Base-by-base conservation (phyloP, 768 basidiomycete genomes). In the Phylloporus scabripes region DNA sequence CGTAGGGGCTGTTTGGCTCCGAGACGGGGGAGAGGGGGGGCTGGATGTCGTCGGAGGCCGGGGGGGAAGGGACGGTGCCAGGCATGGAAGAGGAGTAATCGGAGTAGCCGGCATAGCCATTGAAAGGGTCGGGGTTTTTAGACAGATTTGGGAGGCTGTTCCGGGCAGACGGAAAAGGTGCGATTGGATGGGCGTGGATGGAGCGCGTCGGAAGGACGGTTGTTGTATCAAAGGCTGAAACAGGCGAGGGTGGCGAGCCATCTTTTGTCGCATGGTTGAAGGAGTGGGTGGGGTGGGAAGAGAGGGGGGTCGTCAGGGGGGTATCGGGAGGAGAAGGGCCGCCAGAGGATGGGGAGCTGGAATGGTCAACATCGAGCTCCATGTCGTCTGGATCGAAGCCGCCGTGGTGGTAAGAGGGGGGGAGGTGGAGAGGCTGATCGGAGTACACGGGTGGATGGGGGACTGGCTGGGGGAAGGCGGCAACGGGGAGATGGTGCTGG, bases 301-400 rank as follows among this genome's bases (percentile, higher is more conserved):
- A 64, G 15, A 72, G 63, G 15, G 75, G 75, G 1, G 73, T 72
- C 21, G 72, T 65, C 23, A 75, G 62, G 23, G 74, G 73, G 0
- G 75, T 75, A 45, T 75, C 73, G 24, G 72, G 73, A 10, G 73
- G 74, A 4, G 74, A 37, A 11, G 65, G 57, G 1, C 42, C 63
- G 3, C 53, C 51, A 0, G 79, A 76, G 0, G 78, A 76, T n/a
- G 76, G 72, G 6, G 79, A 73, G 1, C 78, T 78, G 46, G 76
- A 70, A 4, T 81, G 71, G 55, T 87, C 86, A 21, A 73, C 62
- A 45, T 87, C 86, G 18, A 88, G 75, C 56, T 89, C 87, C 86
- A 90, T 89, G 57, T 90, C 87, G 62, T 87, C 86, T 0, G 83
- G 72, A 60, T 88, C 87, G 56, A 85, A 85, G 0, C 65, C 65